Evolutionary conservation across 1,284 basidiomycete genomes (phyloP).

Genomic region (Earliella scabrosa): DNA sequence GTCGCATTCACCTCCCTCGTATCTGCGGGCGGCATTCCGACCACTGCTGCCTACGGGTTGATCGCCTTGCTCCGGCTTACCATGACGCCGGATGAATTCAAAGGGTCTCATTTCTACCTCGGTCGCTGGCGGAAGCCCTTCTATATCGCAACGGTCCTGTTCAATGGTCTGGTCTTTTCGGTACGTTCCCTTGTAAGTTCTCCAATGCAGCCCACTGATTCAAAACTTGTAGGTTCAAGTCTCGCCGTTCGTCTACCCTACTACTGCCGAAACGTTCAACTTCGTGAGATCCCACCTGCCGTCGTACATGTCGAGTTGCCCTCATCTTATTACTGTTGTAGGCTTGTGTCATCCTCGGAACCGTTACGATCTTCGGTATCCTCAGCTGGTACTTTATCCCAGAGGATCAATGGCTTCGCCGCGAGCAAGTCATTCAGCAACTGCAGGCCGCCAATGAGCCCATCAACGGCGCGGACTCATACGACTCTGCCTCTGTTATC

Average conservation of each 20-base stretch:
- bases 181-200: constrained; percentile 45
- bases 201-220: not conserved
- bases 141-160: constrained; percentile 68
- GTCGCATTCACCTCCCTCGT: constrained; percentile 88
- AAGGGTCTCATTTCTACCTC: constrained; percentile 69
- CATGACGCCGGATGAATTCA: constrained; percentile 78
- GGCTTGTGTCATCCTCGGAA: constrained; percentile 78
- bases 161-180: constrained; percentile 74
- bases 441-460: constrained; percentile 42
- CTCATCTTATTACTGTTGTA: constrained; percentile 36
- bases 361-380: constrained; percentile 77
- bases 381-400: constrained; percentile 79
- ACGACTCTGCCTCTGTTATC: not conserved
- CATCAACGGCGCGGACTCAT: constrained; percentile 9
- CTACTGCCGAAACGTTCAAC: constrained; percentile 74
- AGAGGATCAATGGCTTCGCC: constrained; percentile 75
- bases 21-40: constrained; percentile 81
- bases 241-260: constrained; percentile 85
- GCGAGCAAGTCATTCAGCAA: constrained; percentile 58
- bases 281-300: constrained; percentile 69
- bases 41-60: constrained; percentile 82
- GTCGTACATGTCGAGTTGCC: too few species aligned
- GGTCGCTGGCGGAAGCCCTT: constrained; percentile 69
- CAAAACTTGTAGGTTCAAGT: constrained; percentile 58
- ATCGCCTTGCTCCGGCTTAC: constrained; percentile 74